A percentile compares a stretch with the other conserved stretches of the same genome.
phyloP scores from a whole-genome alignment of 441 rosid species.

The Arabidopsis lyrata region DNA sequence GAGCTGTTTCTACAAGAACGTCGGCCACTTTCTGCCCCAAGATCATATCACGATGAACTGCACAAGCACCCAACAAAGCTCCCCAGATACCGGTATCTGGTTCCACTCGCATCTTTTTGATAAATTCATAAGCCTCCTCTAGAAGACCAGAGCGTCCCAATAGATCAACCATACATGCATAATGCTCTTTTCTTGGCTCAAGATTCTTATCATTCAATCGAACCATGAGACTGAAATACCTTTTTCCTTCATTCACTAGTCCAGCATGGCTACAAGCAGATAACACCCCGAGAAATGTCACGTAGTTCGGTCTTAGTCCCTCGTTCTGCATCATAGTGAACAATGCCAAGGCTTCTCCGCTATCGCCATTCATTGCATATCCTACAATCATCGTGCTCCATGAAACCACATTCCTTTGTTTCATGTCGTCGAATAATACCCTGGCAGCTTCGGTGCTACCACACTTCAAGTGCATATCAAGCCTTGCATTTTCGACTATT shows the following conservation, averaged over 20 bases:
- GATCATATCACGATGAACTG: conserved; percentile 43
- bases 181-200: conserved; percentile 52
- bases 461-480: conserved; percentile 57
- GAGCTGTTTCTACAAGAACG: conserved; percentile 47
- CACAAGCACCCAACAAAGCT: conserved; percentile 54
- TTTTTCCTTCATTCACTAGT: conserved; percentile 48
- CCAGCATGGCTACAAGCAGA: conserved; percentile 58
- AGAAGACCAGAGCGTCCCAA: conserved; percentile 52
- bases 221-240: conserved; percentile 45
- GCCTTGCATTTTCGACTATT: conserved; percentile 54
- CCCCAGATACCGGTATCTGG: conserved; percentile 55
- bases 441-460: conserved; percentile 48
- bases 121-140: conserved; percentile 50
- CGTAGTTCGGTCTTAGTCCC: conserved; percentile 50
- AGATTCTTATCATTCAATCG: conserved; percentile 44
- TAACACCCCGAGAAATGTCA: conserved; percentile 51
- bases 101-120: conserved; percentile 50
- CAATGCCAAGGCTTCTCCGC: conserved; percentile 50
- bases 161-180: conserved; percentile 56
- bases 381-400: conserved; percentile 61
- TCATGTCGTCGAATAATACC: conserved; percentile 45
- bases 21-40: conserved; percentile 54
- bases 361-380: conserved; percentile 54
- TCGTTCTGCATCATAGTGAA: conserved; percentile 47
- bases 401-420: conserved; percentile 51